Evolutionary conservation across 1,284 basidiomycete genomes (phyloP).

Genomic region (Sporisorium reilianum): DNA sequence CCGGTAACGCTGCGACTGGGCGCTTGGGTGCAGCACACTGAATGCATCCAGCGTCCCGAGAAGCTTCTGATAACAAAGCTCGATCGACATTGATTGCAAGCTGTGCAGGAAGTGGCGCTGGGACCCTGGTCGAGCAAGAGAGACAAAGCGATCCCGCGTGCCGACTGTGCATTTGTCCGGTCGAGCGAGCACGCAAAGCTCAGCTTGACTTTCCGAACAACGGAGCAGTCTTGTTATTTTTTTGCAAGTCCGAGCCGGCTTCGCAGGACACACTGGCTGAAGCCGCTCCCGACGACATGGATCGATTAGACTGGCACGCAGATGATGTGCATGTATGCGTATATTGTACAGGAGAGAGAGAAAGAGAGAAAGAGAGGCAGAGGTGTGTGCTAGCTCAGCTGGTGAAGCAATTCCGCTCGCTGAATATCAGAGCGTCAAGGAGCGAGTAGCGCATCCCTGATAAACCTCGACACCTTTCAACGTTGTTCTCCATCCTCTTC

Average conservation of each 20-base stretch:
- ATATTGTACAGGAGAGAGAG: too few species aligned
- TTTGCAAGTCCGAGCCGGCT: not conserved
- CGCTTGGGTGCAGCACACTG: too few species aligned
- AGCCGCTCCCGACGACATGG: too few species aligned
- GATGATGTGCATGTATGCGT: too few species aligned
- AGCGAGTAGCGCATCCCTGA: not conserved
- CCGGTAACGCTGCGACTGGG: not conserved
- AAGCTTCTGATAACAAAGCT: not conserved
- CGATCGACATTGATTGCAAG: not conserved
- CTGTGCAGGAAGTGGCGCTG: not conserved
- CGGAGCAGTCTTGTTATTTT: not conserved
- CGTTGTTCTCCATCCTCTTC: not conserved
- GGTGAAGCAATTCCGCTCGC: too few species aligned
- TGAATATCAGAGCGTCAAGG: too few species aligned
- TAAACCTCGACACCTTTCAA: constrained; percentile 1
- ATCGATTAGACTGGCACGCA: not conserved
- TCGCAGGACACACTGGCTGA: not conserved
- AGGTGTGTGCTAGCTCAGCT: too few species aligned
- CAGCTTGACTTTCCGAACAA: not conserved
- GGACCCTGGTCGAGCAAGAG: not conserved
- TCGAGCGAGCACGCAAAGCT: not conserved
- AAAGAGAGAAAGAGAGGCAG: too few species aligned
- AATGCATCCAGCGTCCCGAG: not conserved
- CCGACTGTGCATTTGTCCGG: not conserved
- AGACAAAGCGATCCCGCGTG: not conserved